Conservation (phyloP, 2,329 filamentous ascomycete genomes). For the Didymellaceae sp. region DNA sequence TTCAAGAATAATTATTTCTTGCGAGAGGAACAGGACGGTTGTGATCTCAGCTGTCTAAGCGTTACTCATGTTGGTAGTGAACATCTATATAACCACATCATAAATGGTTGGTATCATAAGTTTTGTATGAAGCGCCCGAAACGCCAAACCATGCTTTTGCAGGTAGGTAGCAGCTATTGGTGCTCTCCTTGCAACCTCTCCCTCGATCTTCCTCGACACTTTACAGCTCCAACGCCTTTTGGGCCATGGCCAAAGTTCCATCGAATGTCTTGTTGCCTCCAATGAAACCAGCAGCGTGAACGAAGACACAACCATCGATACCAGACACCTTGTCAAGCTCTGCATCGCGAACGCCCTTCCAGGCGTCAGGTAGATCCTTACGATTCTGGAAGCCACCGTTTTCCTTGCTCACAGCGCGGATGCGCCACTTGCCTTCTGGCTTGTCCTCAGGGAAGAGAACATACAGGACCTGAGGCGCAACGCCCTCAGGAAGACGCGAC, state of each 20-base stretch:
- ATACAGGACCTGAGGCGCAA: conserved; percentile 72
- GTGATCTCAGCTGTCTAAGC: background rate
- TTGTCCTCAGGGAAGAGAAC: conserved; percentile 87
- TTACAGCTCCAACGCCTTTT: conserved; percentile 67
- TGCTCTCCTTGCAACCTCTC: conserved; percentile 8
- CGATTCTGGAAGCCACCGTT: conserved; percentile 90
- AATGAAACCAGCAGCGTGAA: conserved; percentile 95
- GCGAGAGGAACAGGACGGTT: background rate
- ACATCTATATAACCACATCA: conserved; percentile 21
- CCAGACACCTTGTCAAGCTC: conserved; percentile 77
- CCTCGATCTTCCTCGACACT: conserved; percentile 1
- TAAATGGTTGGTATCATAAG: conserved; percentile 35
- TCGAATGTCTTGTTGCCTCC: conserved; percentile 93
- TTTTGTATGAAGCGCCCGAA: conserved; percentile 37
- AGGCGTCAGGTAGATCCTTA: conserved; percentile 87
- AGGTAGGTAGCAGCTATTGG: conserved; percentile 26
- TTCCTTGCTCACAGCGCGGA: conserved; percentile 86
- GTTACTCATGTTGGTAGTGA: background rate
- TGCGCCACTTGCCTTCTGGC: conserved; percentile 84
- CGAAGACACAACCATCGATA: conserved; percentile 81
- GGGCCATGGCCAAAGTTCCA: conserved; percentile 84
- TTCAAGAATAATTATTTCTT: too few species aligned
- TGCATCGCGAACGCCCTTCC: conserved; percentile 89
- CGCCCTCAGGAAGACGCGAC: conserved; percentile 48
- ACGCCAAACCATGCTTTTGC: conserved; percentile 40